Percentiles rank a stretch among this genome's conserved stretches.
phyloP scores from a whole-genome alignment of 2,329 filamentous ascomycete species.

The Fusarium neocosmosporiellum region DNA sequence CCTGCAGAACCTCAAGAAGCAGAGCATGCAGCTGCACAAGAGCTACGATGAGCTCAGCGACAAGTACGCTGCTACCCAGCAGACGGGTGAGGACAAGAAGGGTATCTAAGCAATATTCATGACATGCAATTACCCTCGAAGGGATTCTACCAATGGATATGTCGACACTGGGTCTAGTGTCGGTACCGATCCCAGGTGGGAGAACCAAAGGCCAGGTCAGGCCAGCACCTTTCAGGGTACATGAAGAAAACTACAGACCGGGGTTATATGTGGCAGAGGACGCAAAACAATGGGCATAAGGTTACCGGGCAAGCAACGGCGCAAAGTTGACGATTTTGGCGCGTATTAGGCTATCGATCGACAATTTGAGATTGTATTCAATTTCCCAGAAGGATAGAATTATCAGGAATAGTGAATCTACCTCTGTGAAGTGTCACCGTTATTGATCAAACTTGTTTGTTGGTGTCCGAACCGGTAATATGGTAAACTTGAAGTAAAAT shows the following conservation, averaged over 20 bases:
- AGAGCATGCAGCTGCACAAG: conserved; percentile 82
- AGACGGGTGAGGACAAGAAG: conserved; percentile 68
- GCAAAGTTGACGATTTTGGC: conserved; percentile 27
- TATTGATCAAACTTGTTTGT: not conserved
- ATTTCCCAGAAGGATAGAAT: conserved; percentile 24
- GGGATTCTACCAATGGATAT: not conserved
- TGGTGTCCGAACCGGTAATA: not conserved
- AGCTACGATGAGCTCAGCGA: conserved; percentile 91
- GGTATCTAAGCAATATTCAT: conserved; percentile 54
- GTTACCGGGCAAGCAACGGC: conserved; percentile 27
- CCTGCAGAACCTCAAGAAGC: conserved; percentile 90
- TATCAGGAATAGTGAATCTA: conserved; percentile 10
- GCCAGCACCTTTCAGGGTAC: conserved; percentile 26
- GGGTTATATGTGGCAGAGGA: conserved; percentile 6
- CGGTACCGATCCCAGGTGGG: not conserved
- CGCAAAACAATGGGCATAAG: conserved; percentile 32
- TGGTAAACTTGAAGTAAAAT: not conserved
- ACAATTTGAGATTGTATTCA: conserved; percentile 33
- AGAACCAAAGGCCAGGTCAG: conserved; percentile 2
- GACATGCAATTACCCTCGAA: not conserved
- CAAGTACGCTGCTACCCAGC: conserved; percentile 73
- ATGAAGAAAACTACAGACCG: conserved; percentile 9
- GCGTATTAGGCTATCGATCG: conserved; percentile 15
- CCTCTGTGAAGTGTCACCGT: not conserved
- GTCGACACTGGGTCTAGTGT: not conserved